These are phyloP conservation scores for Suillus decipiens DNA, from an alignment of 768 basidiomycete genomes.

Conservation along the genomic window DNA sequence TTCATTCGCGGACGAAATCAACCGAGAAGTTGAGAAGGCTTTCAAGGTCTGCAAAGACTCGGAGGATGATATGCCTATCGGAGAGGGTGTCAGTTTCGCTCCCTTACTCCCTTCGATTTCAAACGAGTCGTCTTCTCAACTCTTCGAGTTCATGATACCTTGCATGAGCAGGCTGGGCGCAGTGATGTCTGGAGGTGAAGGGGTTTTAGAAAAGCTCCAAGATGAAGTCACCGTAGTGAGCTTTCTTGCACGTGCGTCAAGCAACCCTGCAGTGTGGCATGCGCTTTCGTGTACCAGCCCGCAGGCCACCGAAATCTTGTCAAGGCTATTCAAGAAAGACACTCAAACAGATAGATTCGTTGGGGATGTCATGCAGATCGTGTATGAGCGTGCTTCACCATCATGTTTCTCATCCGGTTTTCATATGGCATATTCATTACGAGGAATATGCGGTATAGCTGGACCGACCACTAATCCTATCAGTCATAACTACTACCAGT, in stretches of 20 bases:
- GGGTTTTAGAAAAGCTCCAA: neutral
- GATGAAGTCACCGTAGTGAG: slow-evolving; percentile 4
- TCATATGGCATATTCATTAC: neutral
- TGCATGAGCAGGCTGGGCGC: slow-evolving; percentile 17
- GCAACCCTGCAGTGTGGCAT: neutral
- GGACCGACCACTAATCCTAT: neutral
- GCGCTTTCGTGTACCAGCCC: neutral
- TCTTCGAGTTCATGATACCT: slow-evolving; percentile 30
- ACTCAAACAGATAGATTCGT: neutral
- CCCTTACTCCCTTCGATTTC: neutral
- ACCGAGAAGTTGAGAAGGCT: neutral
- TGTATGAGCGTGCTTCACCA: slow-evolving; percentile 22
- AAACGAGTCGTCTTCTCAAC: neutral
- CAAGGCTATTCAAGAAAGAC: neutral
- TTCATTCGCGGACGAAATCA: neutral
- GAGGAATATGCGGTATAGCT: neutral
- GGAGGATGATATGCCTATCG: neutral
- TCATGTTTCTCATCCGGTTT: neutral
- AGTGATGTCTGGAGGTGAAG: neutral
- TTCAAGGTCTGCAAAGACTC: neutral
- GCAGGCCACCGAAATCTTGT: neutral
- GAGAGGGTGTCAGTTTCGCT: neutral
- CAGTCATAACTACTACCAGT: neutral
- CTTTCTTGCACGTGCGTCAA: neutral
- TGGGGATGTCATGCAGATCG: slow-evolving; percentile 33